Evolutionary conservation across 495 filamentous ascomycete species (phyloP).

Genomic region (Penicillium macrosclerotiorum): DNA sequence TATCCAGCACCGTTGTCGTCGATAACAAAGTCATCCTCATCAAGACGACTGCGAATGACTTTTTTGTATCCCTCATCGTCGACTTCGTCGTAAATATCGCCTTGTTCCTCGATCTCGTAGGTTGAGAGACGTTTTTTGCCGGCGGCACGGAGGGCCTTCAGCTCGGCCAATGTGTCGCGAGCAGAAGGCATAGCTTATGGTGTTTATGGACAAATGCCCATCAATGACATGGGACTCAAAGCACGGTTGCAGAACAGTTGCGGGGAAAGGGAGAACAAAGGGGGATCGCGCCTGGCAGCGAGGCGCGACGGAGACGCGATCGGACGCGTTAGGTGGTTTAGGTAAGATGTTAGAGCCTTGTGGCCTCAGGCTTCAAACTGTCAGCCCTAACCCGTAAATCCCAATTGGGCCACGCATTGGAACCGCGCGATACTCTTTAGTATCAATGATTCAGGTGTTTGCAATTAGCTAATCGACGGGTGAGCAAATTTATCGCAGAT

Average conservation of each 20-base stretch:
- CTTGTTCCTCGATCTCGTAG: conserved; percentile 86
- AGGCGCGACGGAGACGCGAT: conserved; percentile 7
- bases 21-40: conserved; percentile 96
- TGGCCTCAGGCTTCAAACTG: background rate
- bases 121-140: conserved; percentile 86
- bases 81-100: conserved; percentile 89
- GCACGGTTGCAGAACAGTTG: conserved; percentile 18
- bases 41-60: conserved; percentile 81
- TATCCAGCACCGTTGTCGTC: conserved; percentile 93
- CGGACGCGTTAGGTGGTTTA: conserved; percentile 12
- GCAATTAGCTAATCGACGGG: no score
- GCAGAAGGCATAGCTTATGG: conserved; percentile 34
- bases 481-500: no score
- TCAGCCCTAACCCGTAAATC: background rate
- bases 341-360: background rate
- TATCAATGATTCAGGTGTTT: no score
- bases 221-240: conserved; percentile 6
- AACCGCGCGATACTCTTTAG: no score
- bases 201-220: conserved; percentile 19
- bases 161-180: conserved; percentile 64
- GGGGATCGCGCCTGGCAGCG: conserved; percentile 10
- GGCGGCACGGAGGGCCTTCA: conserved; percentile 77
- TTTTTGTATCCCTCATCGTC: conserved; percentile 98
- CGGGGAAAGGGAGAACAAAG: conserved; percentile 22
- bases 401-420: background rate